Conservation (phyloP, 192 early-diverging fungal genomes). For the Backusella australiensis region DNA sequence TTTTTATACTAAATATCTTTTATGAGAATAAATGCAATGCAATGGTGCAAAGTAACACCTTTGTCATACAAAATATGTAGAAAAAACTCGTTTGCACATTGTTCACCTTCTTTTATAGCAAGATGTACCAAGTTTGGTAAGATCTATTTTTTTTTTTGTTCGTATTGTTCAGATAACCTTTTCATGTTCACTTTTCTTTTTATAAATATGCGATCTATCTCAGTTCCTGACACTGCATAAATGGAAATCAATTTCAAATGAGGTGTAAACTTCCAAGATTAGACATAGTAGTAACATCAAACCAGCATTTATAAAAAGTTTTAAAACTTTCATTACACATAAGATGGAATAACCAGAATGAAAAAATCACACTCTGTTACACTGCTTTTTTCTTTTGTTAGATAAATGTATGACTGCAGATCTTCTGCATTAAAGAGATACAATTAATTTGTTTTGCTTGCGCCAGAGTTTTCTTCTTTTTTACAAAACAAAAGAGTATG, state of each 20-base stretch:
- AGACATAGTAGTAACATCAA: neutral
- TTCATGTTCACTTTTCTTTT: neutral
- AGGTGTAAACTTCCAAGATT: conserved; percentile 11
- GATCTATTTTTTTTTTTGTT: neutral
- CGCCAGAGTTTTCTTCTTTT: neutral
- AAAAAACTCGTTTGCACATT: neutral
- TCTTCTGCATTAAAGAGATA: neutral
- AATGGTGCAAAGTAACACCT: neutral
- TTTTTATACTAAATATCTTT: neutral
- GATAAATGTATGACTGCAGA: neutral
- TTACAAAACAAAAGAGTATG: neutral
- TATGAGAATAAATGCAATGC: neutral
- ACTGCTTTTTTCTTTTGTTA: neutral
- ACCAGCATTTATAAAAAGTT: neutral
- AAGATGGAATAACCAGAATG: neutral
- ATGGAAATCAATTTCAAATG: conserved; percentile 8
- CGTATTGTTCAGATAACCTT: neutral
- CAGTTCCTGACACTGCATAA: neutral
- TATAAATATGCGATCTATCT: neutral
- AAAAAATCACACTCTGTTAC: neutral
- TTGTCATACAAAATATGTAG: neutral
- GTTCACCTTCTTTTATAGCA: neutral
- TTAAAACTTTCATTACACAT: neutral
- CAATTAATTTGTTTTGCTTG: neutral
- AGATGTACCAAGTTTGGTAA: neutral